Conservation (phyloP, 345 rosid genomes). For the Pugionium cornutum region DNA sequence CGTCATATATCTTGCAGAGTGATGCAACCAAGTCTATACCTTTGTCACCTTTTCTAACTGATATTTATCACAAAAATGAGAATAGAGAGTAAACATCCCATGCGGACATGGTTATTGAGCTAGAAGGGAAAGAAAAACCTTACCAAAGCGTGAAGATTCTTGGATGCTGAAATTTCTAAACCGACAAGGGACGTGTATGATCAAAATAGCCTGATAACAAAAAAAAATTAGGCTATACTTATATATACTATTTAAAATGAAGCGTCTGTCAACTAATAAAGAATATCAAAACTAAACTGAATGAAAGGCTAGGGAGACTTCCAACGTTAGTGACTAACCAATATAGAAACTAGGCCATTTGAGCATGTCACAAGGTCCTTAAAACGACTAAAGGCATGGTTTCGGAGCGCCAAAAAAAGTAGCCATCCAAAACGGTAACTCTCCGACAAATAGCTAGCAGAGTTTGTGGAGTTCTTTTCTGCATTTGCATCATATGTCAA, state of each 20-base stretch:
- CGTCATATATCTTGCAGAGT: constrained; percentile 69
- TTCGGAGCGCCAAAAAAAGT: constrained; percentile 82
- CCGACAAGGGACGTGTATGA: constrained; percentile 70
- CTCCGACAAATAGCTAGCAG: constrained; percentile 44
- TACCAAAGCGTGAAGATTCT: constrained; percentile 65
- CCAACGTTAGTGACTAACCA: constrained; percentile 57
- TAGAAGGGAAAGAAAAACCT: constrained; percentile 22
- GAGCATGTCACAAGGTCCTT: constrained; percentile 82
- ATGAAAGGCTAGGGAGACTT: not conserved
- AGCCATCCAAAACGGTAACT: constrained; percentile 85
- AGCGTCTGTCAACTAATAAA: not conserved
- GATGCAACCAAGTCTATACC: constrained; percentile 78
- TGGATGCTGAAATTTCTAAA: constrained; percentile 67
- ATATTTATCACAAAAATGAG: constrained; percentile 29
- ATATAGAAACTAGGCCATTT: constrained; percentile 76
- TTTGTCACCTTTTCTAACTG: constrained; percentile 70
- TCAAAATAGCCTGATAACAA: constrained; percentile 68
- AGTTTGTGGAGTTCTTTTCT: constrained; percentile 48
- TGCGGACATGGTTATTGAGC: not conserved
- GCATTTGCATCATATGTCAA: constrained; percentile 46
- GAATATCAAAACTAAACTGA: constrained; percentile 2
- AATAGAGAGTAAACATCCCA: not conserved
- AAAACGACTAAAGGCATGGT: constrained; percentile 70
- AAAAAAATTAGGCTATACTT: constrained; percentile 17
- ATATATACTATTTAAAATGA: not conserved